These are phyloP conservation scores for Zalaria sp. DNA, from an alignment of 2,329 filamentous ascomycete genomes.

Conservation along the genomic window DNA sequence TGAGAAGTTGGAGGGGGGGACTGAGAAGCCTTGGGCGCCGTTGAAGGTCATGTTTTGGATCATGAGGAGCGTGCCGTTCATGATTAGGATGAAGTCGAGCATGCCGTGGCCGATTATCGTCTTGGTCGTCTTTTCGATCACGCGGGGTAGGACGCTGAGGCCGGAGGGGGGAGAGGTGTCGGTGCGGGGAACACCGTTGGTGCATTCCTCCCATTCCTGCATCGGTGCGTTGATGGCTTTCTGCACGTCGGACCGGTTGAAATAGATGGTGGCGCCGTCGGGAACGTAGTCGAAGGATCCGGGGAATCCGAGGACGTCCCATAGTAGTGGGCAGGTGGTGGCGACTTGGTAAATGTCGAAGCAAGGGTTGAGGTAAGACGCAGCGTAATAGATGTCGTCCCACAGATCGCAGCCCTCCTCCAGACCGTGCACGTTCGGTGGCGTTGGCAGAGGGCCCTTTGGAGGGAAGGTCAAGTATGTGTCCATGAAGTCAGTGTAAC, in stretches of 20 bases:
- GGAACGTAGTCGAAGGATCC: slow-evolving; percentile 52
- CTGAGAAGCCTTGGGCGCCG: slow-evolving; percentile 55
- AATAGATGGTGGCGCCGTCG: slow-evolving; percentile 48
- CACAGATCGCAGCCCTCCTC: slow-evolving; percentile 34
- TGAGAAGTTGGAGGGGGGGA: slow-evolving; percentile 27
- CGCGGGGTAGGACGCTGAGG: slow-evolving; percentile 47
- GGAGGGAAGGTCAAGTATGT: slow-evolving; percentile 57
- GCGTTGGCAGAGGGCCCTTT: slow-evolving; percentile 40
- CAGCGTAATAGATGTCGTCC: slow-evolving; percentile 39
- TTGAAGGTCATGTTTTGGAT: slow-evolving; percentile 77
- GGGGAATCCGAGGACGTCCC: slow-evolving; percentile 56
- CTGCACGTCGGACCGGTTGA: slow-evolving; percentile 58
- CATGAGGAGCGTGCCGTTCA: slow-evolving; percentile 54
- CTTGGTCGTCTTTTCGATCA: slow-evolving; percentile 60
- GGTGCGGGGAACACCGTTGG: slow-evolving; percentile 29
- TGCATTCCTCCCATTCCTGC: slow-evolving; percentile 44
- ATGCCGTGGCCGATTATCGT: slow-evolving; percentile 62
- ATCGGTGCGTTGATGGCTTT: slow-evolving; percentile 50
- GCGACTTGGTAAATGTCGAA: slow-evolving; percentile 65
- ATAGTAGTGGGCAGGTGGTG: slow-evolving; percentile 55
- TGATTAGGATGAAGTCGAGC: slow-evolving; percentile 53
- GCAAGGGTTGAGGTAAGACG: slow-evolving; percentile 53
- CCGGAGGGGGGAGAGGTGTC: slow-evolving; percentile 43
- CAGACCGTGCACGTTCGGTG: slow-evolving; percentile 30
- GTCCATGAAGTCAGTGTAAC: slow-evolving; percentile 45